These are phyloP conservation scores for Elongisporangium prolatum DNA, from an alignment of 352 stramenopile genomes.

Conservation along the genomic window DNA sequence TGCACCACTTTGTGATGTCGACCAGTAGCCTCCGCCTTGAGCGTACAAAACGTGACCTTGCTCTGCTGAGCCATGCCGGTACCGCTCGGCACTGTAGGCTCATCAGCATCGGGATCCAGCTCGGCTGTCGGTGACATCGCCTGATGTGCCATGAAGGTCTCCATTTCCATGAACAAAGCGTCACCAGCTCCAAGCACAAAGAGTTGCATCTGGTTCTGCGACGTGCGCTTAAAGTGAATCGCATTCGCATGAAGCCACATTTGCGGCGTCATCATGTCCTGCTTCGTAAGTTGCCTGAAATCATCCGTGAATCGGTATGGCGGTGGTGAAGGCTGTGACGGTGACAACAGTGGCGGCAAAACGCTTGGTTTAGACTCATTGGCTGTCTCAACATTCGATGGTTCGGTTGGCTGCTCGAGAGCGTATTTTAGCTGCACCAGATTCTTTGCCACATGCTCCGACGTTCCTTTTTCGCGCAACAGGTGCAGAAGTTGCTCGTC, in stretches of 20 bases:
- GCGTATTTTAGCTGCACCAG: conserved; percentile 48
- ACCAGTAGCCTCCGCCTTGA: conserved; percentile 34
- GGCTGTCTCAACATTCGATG: conserved; percentile 10
- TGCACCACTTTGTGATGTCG: conserved; percentile 5
- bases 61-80: conserved; percentile 30
- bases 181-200: conserved; percentile 78
- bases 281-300: conserved; percentile 48
- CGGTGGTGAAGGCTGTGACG: not conserved
- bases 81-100: conserved; percentile 40
- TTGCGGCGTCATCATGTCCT: conserved; percentile 24
- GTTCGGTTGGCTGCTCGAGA: conserved; percentile 21
- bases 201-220: conserved; percentile 69
- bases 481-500: conserved; percentile 33
- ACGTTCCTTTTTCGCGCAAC: conserved; percentile 47
- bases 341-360: not conserved
- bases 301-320: conserved; percentile 43
- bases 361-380: conserved; percentile 5
- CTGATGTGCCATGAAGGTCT: conserved; percentile 54
- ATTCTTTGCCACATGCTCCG: conserved; percentile 40
- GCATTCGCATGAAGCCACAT: conserved; percentile 44
- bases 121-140: conserved; percentile 40
- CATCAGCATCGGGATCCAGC: conserved; percentile 23
- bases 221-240: conserved; percentile 37
- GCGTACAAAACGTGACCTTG: conserved; percentile 68
- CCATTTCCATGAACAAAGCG: conserved; percentile 60